Conservation (phyloP, 2,329 filamentous ascomycete species). For the Trichocomaceae sp. region DNA sequence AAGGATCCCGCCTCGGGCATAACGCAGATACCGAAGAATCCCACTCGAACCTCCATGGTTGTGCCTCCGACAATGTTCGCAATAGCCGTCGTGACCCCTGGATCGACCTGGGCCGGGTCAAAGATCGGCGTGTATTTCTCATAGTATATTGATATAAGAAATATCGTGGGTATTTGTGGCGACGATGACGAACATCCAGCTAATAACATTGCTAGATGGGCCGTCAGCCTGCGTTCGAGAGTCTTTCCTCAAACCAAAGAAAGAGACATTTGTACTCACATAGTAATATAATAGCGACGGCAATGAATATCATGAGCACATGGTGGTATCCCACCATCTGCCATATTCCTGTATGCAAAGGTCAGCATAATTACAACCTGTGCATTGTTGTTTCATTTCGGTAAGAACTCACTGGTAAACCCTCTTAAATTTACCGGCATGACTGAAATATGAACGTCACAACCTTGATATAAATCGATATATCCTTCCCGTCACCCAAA, state of each 20-base stretch:
- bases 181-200: conserved; percentile 96
- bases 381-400: too few relatives aligned
- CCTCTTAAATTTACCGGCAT: conserved; percentile 37
- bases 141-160: conserved; percentile 97
- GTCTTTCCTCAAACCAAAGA: background rate
- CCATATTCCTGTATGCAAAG: conserved; percentile 46
- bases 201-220: conserved; percentile 66
- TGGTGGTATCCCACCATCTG: conserved; percentile 65
- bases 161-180: conserved; percentile 89
- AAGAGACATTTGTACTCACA: conserved; percentile 61
- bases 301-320: conserved; percentile 96
- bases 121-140: conserved; percentile 75
- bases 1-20: conserved; percentile 84
- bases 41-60: conserved; percentile 80
- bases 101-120: conserved; percentile 82
- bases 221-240: conserved; percentile 14
- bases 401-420: conserved; percentile 29
- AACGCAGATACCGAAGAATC: conserved; percentile 97
- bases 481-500: conserved; percentile 7
- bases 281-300: conserved; percentile 84
- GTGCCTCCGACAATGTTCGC: conserved; percentile 83
- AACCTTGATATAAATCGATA: conserved; percentile 24
- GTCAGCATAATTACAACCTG: background rate
- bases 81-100: conserved; percentile 77
- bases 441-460: conserved; percentile 20